Evolutionary conservation across 2,329 filamentous ascomycete species (phyloP), one percentile per base, ranked within the genome.

Genomic region (Geosmithia morbida): DNA sequence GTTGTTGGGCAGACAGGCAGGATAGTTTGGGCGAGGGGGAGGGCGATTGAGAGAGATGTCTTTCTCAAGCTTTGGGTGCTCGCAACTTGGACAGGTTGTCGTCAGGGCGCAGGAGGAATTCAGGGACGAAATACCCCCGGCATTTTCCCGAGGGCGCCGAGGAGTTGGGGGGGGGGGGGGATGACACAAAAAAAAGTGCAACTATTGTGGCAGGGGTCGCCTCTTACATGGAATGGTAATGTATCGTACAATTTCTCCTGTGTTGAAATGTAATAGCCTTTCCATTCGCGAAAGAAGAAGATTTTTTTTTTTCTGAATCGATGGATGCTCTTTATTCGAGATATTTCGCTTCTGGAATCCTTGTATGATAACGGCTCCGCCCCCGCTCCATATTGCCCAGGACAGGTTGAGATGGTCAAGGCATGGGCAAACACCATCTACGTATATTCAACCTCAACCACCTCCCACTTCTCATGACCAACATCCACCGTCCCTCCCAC

Each of bases 41-140:
- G 17, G 41, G 14, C 20, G 41, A 3, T 42, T 11, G 17, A 11
- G 41, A 42, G 10, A 42, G 41, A n/a, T n/a, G 3, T 42, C 41
- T n/a, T 8, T 42, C 41, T 19, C 3, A 42, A 42, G 41, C 41
- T 42, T 16, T 8, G 41, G 41, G n/a, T 8, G 41, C 41, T 42
- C 16, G 41, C 20, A 16, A 55, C 51, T 54, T 51, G 57, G 54
- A 55, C 54, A 55, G 53, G 59, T 55, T 62, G 60, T 61, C 59
- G 57, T 57, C 56, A 60, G 20, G 33, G 33, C 33, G 33, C 33
- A 37, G 33, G 33, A 37, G 10, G 33, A 3, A 37, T 37, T 37
- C 11, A 26, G 22, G 22, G 22, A 26, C 22, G 11, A 37, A 11
- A 37, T 37, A 16, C 11, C 33, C n/a, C 33, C 33, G 33, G 33